Base-by-base conservation (phyloP, 148 eudicot genomes). In the Fagopyrum homotropicum region DNA sequence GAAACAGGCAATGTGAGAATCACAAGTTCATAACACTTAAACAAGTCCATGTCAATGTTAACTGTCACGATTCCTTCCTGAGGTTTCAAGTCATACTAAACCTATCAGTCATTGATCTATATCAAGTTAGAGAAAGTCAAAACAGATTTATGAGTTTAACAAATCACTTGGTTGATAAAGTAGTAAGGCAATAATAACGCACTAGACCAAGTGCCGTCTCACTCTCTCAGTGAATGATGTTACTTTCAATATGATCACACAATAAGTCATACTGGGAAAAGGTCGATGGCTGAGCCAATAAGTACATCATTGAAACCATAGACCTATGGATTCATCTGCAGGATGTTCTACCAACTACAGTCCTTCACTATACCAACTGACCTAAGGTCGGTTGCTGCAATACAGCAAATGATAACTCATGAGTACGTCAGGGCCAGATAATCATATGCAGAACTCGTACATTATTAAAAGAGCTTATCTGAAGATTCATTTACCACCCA, bases 291-390 rank as follows among this genome's bases (percentile, higher is more conserved):
- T 35, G 40, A 35, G 3, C 40, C 4, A 4, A 49, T 6, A 49
- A 14, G 1, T 9, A 49, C 15, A 9, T 49, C 11, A 49, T 10
- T 14, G 14, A 49, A 86, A 86, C 89, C 90, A 88, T 88, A 84
- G 84, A 88, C 92, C 92, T 88, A 88, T 85, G 92, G 92, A 88
- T 88, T 45, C 10, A 14, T 61, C 69, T 61, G 69, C 44, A 61
- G 15, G 69, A 61, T 61, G 9, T 54, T 57, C 30, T 7, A 6
- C 63, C 63, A 57, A 57, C 63, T 57, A 57, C 63, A 57, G 30
- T 57, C 64, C 64, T 57, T 12, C 35, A 35, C 64, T 57, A 35
- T 57, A 57, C 30, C 10, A 57, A 57, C 64, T 57, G 64, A 57
- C 10, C 64, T 22, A 57, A 57, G 64, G 64, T 57, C 35, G 11